A percentile compares a stretch with the other conserved stretches of the same genome.
phyloP scores from a whole-genome alignment of 2,329 filamentous ascomycete genomes.

The Aspergillus ochraceoroseus region DNA sequence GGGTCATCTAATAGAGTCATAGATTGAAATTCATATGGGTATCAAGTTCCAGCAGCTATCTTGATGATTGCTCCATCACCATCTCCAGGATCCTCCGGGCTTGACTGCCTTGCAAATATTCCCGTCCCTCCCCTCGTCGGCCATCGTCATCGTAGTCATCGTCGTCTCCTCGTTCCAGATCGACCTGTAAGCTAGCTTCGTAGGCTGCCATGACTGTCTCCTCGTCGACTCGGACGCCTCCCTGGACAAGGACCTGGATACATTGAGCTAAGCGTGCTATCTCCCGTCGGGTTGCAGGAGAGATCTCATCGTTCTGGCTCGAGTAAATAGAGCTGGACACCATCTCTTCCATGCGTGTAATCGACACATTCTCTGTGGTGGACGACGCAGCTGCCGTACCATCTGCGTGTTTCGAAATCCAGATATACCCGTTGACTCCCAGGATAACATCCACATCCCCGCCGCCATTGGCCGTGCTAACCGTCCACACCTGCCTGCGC shows the following conservation, averaged over 20 bases:
- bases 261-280: constrained; percentile 79
- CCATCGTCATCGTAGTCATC: constrained; percentile 36
- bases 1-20: no score
- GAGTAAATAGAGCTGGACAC: constrained; percentile 85
- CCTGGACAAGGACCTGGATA: constrained; percentile 75
- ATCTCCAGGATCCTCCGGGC: constrained; percentile 37
- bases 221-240: constrained; percentile 80
- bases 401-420: constrained; percentile 80
- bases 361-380: constrained; percentile 53
- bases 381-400: constrained; percentile 41
- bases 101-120: constrained; percentile 42
- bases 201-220: constrained; percentile 81
- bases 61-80: constrained; percentile 21
- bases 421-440: constrained; percentile 95
- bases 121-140: constrained; percentile 33
- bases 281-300: constrained; percentile 71
- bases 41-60: constrained; percentile 5
- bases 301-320: constrained; percentile 86
- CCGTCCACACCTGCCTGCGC: constrained; percentile 81
- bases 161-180: constrained; percentile 40
- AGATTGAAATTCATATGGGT: no score
- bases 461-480: constrained; percentile 48
- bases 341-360: constrained; percentile 83
- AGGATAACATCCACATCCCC: constrained; percentile 74
- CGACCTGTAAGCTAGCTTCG: constrained; percentile 69